Evolutionary conservation across 768 basidiomycete species (phyloP), one percentile per base, ranked within the genome.

Genomic region (Amanita pseudoporphyria): DNA sequence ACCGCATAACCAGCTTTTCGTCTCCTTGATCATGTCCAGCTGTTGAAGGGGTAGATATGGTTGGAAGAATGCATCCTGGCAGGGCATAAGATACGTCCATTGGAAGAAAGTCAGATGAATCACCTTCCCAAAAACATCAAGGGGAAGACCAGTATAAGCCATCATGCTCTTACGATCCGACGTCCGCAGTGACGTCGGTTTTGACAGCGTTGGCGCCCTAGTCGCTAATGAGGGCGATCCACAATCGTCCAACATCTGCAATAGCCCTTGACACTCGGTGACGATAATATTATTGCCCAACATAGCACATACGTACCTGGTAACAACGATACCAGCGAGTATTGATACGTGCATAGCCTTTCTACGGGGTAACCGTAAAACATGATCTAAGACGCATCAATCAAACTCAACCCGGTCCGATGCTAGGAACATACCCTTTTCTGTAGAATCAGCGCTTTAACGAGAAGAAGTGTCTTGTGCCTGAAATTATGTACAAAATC

Each of bases 351-450:
- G 68, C 95, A 97, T 16, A 99, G 68, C 40, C 83, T 82, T 65
- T 99, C 96, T 2, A 98, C 95, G 0, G 95, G 95, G 60, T 95
- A 90, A 5, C 94, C 94, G 59, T 79, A 96, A 65, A 99, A 94
- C 83, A 98, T 86, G 52, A 98, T 87, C 92, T 95, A 60, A 13
- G 10, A 33, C 1, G 12, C n/a, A 42, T 7, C 10, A 9, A 19
- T 33, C 28, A n/a, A 7, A 42, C 19, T 12, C 18, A 13, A 16
- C 16, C 16, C 22, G 18, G 24, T 9, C 9, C 10, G 9, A n/a
- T 5, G 22, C 3, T 41, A 1, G 12, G 18, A 5, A 56, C 73
- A 49, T 57, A 93, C 94, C 71, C 87, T 76, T 65, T 90, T 90
- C 63, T 99, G 96, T 21, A 98, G 72, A 69, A 98, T 87, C 6